Conservation (phyloP, 176 grass and related monocot genomes). For the maize (Zea mays) region Zm-B73-REFERENCE-NAM-5.0 NC_050097.1:210339001-210339500, state of each 20-base stretch:
- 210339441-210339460: conserved; percentile 9
- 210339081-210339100: too few species aligned
- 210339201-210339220: not conserved
- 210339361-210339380: conserved; percentile 97
- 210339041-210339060: too few species aligned
- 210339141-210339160: not conserved
- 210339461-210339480: not conserved
- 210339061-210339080: too few species aligned
- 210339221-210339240: not conserved
- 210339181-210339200: conserved; percentile 1
- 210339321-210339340: conserved; percentile 33
- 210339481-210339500: not conserved
- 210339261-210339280: not conserved
- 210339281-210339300: conserved; percentile 28
- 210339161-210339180: not conserved
- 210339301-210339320: not conserved
- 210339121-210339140: too few species aligned
- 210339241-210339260: not conserved
- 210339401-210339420: conserved; percentile 98
- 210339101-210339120: too few species aligned
- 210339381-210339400: conserved; percentile 95
- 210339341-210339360: conserved; percentile 56
- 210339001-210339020: too few species aligned
- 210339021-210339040: too few species aligned
- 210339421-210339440: conserved; percentile 40